Evolutionary conservation across 208 protist genomes (phyloP), one percentile per base, ranked within the genome.

Genomic region (Tritrichomonas foetus): DNA sequence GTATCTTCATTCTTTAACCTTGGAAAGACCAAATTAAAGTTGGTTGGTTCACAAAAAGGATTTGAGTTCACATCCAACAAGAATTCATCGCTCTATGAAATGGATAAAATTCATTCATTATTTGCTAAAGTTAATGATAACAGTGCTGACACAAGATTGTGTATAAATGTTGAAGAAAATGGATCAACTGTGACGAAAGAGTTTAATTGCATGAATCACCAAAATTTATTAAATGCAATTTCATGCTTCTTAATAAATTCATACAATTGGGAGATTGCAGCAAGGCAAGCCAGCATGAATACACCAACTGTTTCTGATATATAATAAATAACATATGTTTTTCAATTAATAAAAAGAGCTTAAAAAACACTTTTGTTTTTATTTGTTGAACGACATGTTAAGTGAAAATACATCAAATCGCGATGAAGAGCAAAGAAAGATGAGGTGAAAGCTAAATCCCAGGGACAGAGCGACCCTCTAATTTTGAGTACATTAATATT

Each of bases 181-280:
- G 78, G 47, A 39, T 20, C 33, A 89, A 57, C 47, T 44, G 30
- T 49, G 8, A 89, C 78, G n/a, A 89, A 89, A 89, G 78, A 89
- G 57, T 57, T 53, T 20, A 89, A 89, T 61, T 89, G 78, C 47
- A 20, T 53, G 5, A 27, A 53, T 33, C 41, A 57, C n/a, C 27
- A 44, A 1, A 89, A 47, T 61, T 44, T 89, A 39, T 57, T 89
- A 33, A 89, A 89, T 27, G 44, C 78, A 44, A 89, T 89, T 89
- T 44, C 47, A 3, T 89, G 78, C 47, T 89, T 57, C n/a, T n/a
- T 89, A 47, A 57, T 89, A 8, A 89, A 89, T 61, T 22, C 53
- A 61, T 61, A 61, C 16, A 61, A 22, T 61, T 61, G 53, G 53
- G 16, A 61, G 53, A 5, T 22, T 22, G 16, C 5, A 5, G 5